phyloP scores from a whole-genome alignment of 108 stramenopile species.

The Cyclotella baltica region DNA sequence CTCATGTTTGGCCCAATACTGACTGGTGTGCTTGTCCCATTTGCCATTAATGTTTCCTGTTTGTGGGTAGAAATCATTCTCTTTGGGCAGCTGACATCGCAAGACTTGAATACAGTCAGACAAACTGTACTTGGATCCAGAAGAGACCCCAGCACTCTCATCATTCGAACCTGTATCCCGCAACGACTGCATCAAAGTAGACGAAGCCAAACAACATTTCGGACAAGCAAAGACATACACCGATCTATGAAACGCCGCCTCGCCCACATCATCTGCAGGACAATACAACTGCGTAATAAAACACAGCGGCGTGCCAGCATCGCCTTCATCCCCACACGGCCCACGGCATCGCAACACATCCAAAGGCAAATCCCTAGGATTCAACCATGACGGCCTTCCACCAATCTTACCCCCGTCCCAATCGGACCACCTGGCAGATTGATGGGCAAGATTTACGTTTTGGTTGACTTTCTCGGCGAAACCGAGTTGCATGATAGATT shows the following conservation, averaged over 20 bases:
- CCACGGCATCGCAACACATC: conserved; percentile 46
- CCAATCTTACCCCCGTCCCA: conserved; percentile 91
- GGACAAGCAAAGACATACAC: conserved; percentile 87
- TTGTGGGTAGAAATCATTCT: conserved; percentile 79
- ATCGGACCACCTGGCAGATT: conserved; percentile 63
- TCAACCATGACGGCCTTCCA: conserved; percentile 77
- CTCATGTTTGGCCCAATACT: conserved; percentile 39
- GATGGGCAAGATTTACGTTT: conserved; percentile 40
- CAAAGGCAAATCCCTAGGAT: conserved; percentile 74
- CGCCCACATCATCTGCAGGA: conserved; percentile 69
- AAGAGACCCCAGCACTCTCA: neutral
- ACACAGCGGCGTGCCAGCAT: conserved; percentile 41
- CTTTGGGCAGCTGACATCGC: conserved; percentile 70
- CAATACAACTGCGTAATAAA: conserved; percentile 82
- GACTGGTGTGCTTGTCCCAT: conserved; percentile 70
- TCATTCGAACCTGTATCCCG: neutral
- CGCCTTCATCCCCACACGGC: conserved; percentile 5
- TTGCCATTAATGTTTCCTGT: conserved; percentile 38
- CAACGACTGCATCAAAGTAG: conserved; percentile 4
- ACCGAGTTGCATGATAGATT: neutral
- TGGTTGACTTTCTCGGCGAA: neutral
- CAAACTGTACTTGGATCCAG: conserved; percentile 11
- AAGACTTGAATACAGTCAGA: conserved; percentile 64
- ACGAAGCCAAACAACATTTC: conserved; percentile 48
- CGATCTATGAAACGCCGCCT: conserved; percentile 81